Conservation (phyloP, 73 alveolate genomes). For the Paramecium tetraurelia region DNA sequence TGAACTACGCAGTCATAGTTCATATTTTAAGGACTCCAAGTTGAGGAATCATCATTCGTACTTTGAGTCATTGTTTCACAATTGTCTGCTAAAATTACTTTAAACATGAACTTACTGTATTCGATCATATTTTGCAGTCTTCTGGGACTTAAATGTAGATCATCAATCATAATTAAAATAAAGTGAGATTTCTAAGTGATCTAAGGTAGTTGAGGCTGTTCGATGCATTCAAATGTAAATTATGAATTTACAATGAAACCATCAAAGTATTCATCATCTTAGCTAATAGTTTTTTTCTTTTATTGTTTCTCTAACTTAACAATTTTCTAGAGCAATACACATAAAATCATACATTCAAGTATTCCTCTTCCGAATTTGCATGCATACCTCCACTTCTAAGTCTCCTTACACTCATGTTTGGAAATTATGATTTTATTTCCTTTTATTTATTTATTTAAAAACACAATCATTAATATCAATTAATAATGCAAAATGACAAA, state of each 20-base stretch:
- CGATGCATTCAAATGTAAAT: background rate
- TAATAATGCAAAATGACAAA: background rate
- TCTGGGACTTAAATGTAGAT: background rate
- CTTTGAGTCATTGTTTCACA: background rate
- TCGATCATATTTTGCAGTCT: background rate
- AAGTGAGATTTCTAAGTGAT: background rate
- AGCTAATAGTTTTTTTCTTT: background rate
- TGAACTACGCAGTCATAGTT: background rate
- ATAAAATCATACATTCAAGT: background rate
- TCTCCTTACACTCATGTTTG: constrained; percentile 6
- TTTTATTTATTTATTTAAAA: background rate
- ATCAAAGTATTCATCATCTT: background rate
- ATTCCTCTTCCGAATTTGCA: background rate
- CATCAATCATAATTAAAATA: background rate
- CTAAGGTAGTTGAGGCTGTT: background rate
- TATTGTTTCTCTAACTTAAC: background rate
- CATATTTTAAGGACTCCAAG: background rate
- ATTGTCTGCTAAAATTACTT: background rate
- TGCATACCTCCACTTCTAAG: constrained; percentile 29
- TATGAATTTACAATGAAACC: background rate
- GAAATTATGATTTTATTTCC: background rate
- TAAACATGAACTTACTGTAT: background rate
- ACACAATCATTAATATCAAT: background rate
- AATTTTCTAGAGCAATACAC: background rate
- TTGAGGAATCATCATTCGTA: background rate